Evolutionary conservation across 495 filamentous ascomycete genomes (phyloP).

Genomic region (Hypoxylon trugodes): DNA sequence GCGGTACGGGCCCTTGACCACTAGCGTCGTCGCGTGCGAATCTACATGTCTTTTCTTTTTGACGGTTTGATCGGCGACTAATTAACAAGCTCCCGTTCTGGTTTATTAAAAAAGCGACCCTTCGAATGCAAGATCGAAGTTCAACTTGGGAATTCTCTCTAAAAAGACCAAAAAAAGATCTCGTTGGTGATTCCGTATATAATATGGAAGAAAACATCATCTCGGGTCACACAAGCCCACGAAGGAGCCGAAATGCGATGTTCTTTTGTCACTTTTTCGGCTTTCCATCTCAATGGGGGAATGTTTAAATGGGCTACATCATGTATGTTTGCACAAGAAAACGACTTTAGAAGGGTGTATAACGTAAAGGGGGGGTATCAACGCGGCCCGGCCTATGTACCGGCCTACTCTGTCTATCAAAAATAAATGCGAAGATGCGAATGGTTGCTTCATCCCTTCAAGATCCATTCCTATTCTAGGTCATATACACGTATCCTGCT

Average conservation of each 20-base stretch:
- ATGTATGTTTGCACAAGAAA: not conserved
- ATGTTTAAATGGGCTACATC: slow-evolving; percentile 13
- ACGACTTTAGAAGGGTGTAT: not conserved
- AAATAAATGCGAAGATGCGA: too few relatives aligned
- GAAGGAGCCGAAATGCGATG: slow-evolving; percentile 34
- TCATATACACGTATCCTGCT: too few relatives aligned
- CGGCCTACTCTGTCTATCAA: too few relatives aligned
- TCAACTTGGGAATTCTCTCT: slow-evolving; percentile 16
- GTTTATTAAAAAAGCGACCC: slow-evolving; percentile 39
- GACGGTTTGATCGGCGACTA: slow-evolving; percentile 46
- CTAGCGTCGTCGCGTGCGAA: slow-evolving; percentile 26
- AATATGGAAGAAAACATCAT: slow-evolving; percentile 4
- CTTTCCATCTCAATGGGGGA: slow-evolving; percentile 19
- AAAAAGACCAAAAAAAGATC: not conserved
- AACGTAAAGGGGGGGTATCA: not conserved
- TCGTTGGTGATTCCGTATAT: slow-evolving; percentile 6
- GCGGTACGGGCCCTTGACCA: slow-evolving; percentile 21
- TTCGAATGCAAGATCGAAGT: slow-evolving; percentile 12
- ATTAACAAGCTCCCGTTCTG: slow-evolving; percentile 39
- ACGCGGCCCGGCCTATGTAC: not conserved
- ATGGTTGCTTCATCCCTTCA: too few relatives aligned
- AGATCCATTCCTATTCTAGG: too few relatives aligned
- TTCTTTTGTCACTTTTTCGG: slow-evolving; percentile 34
- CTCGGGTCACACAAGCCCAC: slow-evolving; percentile 27
- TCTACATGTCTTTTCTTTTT: slow-evolving; percentile 26